Base-by-base conservation (phyloP, 306 rosid species). In the Cucurbita argyrosperma region DNA sequence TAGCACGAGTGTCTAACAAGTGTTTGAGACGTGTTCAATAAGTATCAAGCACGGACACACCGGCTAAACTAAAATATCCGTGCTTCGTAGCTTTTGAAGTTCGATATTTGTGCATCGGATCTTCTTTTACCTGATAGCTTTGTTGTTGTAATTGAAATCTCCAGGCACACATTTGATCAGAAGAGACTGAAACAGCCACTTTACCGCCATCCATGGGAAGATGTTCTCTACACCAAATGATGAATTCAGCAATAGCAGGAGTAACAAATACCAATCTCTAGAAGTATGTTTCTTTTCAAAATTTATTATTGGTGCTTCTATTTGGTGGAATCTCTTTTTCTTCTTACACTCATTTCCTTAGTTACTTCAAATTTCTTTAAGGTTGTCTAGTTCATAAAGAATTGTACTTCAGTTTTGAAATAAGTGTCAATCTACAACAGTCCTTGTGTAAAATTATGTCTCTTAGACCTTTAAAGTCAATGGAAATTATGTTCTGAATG, bases 171-270 rank as follows among this genome's bases (percentile, higher is more conserved):
- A 21, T 95, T 95, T 73, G 99, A 95, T 85, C 99, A 95, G 78
- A 89, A 91, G 97, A 92, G 99, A 80, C 81, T 95, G 92, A 95
- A 95, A 81, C 97, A 95, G 76, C 97, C 96, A 4, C 96, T 95
- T 30, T 91, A 95, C 92, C 99, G 97, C 75, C 97, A 95, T 83
- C 99, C 97, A 74, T 91, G 96, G 99, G 99, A 95, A 84, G 97
- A 91, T 76, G 96, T 89, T 83, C 99, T 95, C 68, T 95, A 95
- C 89, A 87, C 99, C 76, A 95, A 91, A 86, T 95, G 91, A 95
- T 37, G 74, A 71, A 74, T 15, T 76, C 60, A 58, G 10, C 18
- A 11, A 47, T 75, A 60, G 80, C 72, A 14, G 40, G 62, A 53
- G 77, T 80, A 49, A 61, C 74, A 68, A 18, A 14, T 49, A 67